phyloP scores from a whole-genome alignment of 2,329 filamentous ascomycete species.

The Trichoderma guizhouense region DNA sequence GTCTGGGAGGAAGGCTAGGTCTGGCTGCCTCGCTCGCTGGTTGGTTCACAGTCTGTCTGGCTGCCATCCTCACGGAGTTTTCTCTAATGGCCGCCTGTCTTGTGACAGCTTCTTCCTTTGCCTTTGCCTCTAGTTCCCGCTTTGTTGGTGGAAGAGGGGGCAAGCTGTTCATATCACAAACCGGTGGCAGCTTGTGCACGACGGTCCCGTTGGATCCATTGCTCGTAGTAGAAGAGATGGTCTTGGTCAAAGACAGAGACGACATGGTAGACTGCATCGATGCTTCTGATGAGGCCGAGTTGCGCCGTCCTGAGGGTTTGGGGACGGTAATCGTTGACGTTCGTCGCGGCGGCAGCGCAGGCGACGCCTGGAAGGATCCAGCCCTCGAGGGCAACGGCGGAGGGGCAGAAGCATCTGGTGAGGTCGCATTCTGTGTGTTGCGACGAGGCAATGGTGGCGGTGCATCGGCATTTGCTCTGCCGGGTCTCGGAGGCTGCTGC shows the following conservation, averaged over 20 bases:
- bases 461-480: conserved; percentile 22
- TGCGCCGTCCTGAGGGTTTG: conserved; percentile 43
- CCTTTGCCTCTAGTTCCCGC: conserved; percentile 48
- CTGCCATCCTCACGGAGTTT: neutral
- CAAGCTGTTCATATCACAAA: conserved; percentile 54
- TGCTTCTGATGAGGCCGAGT: conserved; percentile 56
- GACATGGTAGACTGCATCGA: conserved; percentile 55
- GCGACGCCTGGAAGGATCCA: conserved; percentile 35
- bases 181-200: conserved; percentile 52
- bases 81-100: conserved; percentile 18
- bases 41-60: conserved; percentile 23
- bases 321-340: conserved; percentile 41
- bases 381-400: conserved; percentile 35
- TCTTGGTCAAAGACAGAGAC: conserved; percentile 46
- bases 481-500: conserved; percentile 38
- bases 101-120: conserved; percentile 9
- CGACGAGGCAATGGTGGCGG: conserved; percentile 38
- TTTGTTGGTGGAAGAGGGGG: conserved; percentile 55
- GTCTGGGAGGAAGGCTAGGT: conserved; percentile 47
- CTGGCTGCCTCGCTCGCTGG: conserved; percentile 23
- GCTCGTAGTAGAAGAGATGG: conserved; percentile 47
- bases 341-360: conserved; percentile 50
- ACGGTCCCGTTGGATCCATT: conserved; percentile 42
- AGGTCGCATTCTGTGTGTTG: conserved; percentile 24
- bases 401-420: conserved; percentile 20